A percentile compares a stretch with the other conserved stretches of the same genome.
Conservation (phyloP, 1,284 basidiomycete species). For the Ceratobasidium sp. region DNA sequence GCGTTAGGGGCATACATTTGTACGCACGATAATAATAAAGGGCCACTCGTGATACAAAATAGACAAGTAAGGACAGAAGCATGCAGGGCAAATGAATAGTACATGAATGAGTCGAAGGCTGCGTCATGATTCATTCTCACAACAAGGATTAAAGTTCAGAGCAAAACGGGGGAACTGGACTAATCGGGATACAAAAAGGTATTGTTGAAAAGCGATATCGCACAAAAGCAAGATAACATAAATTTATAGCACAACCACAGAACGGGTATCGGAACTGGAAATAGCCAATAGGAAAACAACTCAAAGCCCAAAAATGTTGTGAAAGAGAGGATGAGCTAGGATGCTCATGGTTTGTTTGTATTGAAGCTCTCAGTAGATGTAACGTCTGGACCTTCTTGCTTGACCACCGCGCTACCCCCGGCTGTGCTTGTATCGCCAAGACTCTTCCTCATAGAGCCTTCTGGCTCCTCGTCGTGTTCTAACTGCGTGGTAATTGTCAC, state of each 20-base stretch:
- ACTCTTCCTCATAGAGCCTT: neutral
- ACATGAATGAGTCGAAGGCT: no score
- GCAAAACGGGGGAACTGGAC: no score
- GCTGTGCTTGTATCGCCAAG: neutral
- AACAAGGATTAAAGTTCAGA: no score
- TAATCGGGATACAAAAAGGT: no score
- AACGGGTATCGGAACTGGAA: neutral
- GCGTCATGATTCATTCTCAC: no score
- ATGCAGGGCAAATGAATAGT: no score
- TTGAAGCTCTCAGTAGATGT: neutral
- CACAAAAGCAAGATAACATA: neutral
- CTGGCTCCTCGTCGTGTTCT: neutral
- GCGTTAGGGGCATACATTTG: no score
- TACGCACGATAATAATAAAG: no score
- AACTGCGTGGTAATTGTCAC: constrained; percentile 33
- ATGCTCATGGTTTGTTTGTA: neutral
- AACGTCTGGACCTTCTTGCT: neutral
- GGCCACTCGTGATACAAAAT: no score
- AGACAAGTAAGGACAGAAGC: no score
- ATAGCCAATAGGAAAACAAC: neutral
- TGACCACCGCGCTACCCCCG: constrained; percentile 1
- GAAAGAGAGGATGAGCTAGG: neutral
- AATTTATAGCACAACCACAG: neutral
- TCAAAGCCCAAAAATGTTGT: neutral
- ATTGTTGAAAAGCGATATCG: no score